These are phyloP conservation scores for Sutorius australiensis DNA, from an alignment of 768 basidiomycete genomes.

Conservation along the genomic window DNA sequence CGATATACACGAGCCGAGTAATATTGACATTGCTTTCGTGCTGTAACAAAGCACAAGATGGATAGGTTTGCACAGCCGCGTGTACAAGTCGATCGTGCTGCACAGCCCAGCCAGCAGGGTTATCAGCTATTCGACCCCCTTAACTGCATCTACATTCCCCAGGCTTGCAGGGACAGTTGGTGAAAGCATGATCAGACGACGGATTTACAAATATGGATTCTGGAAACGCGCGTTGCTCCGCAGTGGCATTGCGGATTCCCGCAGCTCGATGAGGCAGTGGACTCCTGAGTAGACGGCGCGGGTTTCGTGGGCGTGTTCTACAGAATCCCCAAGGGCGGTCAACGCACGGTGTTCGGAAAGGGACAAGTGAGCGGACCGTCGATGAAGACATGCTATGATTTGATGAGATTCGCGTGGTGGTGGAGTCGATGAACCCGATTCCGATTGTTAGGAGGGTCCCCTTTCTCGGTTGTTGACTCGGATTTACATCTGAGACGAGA, in stretches of 20 bases:
- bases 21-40: too few species aligned
- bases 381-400: constrained; percentile 12
- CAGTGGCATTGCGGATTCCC: constrained; percentile 18
- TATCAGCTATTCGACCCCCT: neutral
- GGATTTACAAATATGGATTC: too few species aligned
- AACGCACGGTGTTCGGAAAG: neutral
- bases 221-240: constrained; percentile 13
- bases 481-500: neutral
- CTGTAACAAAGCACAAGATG: too few species aligned
- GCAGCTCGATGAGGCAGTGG: constrained; percentile 7
- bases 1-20: too few species aligned
- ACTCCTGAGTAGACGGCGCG: neutral
- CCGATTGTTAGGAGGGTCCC: neutral
- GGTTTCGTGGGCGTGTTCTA: constrained; percentile 8
- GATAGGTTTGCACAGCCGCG: too few species aligned
- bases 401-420: neutral
- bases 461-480: neutral
- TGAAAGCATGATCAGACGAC: neutral
- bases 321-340: neutral
- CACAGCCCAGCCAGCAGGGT: neutral
- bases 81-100: too few species aligned
- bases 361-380: neutral
- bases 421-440: too few species aligned
- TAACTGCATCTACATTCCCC: constrained; percentile 16
- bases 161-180: constrained; percentile 13